Base-by-base conservation (phyloP, 2,329 filamentous ascomycete genomes). In the Aspergillus eucalypticola region DNA sequence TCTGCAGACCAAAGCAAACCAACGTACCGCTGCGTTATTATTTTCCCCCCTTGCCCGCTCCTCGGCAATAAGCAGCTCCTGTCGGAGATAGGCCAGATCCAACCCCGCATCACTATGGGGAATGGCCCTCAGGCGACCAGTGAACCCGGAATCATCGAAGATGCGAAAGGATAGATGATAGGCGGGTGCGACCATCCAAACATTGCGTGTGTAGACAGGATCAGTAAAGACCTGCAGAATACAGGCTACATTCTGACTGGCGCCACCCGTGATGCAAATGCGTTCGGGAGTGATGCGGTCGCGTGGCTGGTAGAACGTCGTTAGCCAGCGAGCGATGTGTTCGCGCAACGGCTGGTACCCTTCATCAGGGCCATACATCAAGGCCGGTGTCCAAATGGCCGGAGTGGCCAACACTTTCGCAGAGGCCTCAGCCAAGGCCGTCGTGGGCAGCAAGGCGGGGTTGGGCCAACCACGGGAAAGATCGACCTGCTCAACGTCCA, bases 151-250 rank as follows among this genome's bases (percentile, higher is more conserved):
- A 75, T 97, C 93, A 60, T 90, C 87, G 69, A 96, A 92, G 58
- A 96, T 90, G n/a, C 88, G 83, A 69, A 90, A 92, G 0, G 88
- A 90, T n/a, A 96, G 81, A 75, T 91, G 90, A 72, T 96, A 96
- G 50, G 89, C 89, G 4, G 93, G 93, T 19, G 89, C 87, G 1
- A 92, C 86, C 75, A 93, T 84, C 90, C 91, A 96, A 8, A 96
- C 82, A 65, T 86, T 86, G 49, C 84, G 81, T 1, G 93, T 96
- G 69, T 88, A 89, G 2, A 81, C 76, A 1, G 91, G 90, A 73
- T 96, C 93, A 0, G 91, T 90, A 71, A 90, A 96, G 29, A 90
- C 90, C 73, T 90, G 86, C 53, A 96, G 78, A 3, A 96, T 78
- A 69, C 87, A 90, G 0, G 90, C 91, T 2, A 96, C 75, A 71